These are phyloP conservation scores for Camelina laxa DNA, from an alignment of 345 rosid genomes.

Conservation along the genomic window DNA sequence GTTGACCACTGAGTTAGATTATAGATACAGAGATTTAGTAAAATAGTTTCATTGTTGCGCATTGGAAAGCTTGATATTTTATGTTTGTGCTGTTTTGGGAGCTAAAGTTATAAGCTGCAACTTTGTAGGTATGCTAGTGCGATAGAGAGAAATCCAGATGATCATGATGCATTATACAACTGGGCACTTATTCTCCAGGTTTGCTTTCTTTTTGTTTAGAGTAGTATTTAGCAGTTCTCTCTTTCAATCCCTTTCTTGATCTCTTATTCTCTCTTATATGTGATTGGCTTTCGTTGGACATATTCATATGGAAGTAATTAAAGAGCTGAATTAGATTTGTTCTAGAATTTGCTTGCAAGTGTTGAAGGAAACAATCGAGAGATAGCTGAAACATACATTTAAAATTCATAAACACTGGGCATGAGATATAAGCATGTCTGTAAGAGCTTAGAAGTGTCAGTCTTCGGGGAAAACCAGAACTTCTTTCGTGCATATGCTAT, in stretches of 20 bases:
- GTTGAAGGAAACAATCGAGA: background rate
- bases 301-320: conserved; percentile 13
- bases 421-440: background rate
- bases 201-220: conserved; percentile 22
- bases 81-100: background rate
- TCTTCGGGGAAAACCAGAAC: background rate
- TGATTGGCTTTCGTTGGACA: conserved; percentile 11
- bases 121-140: conserved; percentile 86
- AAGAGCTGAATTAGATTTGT: conserved; percentile 8
- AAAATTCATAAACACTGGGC: background rate
- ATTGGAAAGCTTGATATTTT: conserved; percentile 8
- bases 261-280: background rate
- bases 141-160: conserved; percentile 86
- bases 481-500: background rate
- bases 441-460: background rate
- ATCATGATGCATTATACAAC: conserved; percentile 94
- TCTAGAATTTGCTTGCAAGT: conserved; percentile 10
- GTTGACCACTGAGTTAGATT: conserved; percentile 16
- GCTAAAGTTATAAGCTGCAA: conserved; percentile 17
- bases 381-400: background rate
- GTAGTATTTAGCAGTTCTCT: background rate
- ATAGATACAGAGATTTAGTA: conserved; percentile 9
- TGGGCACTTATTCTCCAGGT: conserved; percentile 99
- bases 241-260: background rate
- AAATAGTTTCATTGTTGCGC: conserved; percentile 18